Conservation (phyloP, 2,329 filamentous ascomycete genomes). For the Alternaria infectoria region DNA sequence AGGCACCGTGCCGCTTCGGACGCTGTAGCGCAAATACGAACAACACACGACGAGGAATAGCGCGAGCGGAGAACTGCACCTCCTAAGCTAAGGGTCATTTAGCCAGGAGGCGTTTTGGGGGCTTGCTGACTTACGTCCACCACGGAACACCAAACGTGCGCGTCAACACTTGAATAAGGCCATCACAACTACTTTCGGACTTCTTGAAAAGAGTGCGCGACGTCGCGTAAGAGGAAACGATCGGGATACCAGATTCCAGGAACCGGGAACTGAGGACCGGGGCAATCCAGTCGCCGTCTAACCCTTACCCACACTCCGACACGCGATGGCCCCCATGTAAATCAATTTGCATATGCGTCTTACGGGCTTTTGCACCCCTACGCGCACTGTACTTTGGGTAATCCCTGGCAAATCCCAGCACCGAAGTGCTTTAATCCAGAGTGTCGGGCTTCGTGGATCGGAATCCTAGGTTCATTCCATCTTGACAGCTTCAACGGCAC, state of each 20-base stretch:
- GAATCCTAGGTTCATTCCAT: not conserved
- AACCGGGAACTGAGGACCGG: not conserved
- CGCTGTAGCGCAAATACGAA: not conserved
- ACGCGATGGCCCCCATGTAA: conserved; percentile 2
- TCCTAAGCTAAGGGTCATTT: not conserved
- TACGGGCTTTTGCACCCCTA: not conserved
- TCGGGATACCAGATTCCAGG: conserved; percentile 1
- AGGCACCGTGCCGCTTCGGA: not conserved
- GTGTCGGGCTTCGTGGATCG: not conserved
- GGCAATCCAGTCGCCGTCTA: not conserved
- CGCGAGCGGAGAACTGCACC: not conserved
- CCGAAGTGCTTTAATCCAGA: not conserved
- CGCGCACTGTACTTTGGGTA: not conserved
- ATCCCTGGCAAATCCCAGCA: not conserved
- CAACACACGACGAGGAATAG: not conserved
- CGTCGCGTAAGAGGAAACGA: not conserved
- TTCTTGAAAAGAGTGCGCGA: not conserved
- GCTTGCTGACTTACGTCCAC: not conserved
- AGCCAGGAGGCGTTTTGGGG: not conserved
- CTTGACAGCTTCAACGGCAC: not conserved
- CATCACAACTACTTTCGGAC: not conserved
- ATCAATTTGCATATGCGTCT: not conserved
- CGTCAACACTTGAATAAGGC: not conserved
- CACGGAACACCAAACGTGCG: not conserved
- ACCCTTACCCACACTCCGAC: not conserved